Evolutionary conservation across 2,329 filamentous ascomycete genomes (phyloP), one percentile per base, ranked within the genome.

Genomic region (Penicillium sp.): DNA sequence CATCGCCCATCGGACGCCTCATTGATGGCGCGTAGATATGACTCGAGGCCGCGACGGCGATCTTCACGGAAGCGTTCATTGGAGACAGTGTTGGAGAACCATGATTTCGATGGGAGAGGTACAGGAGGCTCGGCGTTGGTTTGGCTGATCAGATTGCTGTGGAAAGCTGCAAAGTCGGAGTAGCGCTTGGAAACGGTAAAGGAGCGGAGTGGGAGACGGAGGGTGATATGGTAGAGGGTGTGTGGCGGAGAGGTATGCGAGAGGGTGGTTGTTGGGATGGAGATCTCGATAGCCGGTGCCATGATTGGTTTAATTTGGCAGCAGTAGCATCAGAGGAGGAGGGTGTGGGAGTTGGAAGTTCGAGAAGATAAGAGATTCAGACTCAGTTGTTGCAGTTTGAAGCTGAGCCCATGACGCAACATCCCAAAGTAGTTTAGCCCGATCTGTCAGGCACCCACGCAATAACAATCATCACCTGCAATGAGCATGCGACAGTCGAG

Each of bases 111-210:
- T 1, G 87, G 87, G 0, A 89, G 78, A 0, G 84, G 67, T 0
- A 76, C 77, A 0, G 87, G 86, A 2, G 87, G 86, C 9, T 83
- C 68, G 12, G 76, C 64, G 65, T 81, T 82, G 7, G 83, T 81
- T 66, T 86, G 81, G 24, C 80, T 78, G 37, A 77, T 77, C 7
- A 89, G 79, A 2, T 80, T 75, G 3, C 74, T 73, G 74, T 89
- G 82, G 59, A 89, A 84, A 58, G 80, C 70, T 47, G 79, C 73
- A 75, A 89, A 89, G 75, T 89, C 87, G 56, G 85, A 87, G 79
- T 89, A 89, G 67, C 87, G 86, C 73, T 89, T 89, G 50, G 80
- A 81, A 59, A 88, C 75, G 47, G 81, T 85, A 67, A 85, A 84
- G 53, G 85, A 84, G 58, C 86, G 83, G 35, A 88, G 82, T 1